Evolutionary conservation across 1,139 yeast genomes (phyloP).

Genomic region (Kodamaea sp.): DNA sequence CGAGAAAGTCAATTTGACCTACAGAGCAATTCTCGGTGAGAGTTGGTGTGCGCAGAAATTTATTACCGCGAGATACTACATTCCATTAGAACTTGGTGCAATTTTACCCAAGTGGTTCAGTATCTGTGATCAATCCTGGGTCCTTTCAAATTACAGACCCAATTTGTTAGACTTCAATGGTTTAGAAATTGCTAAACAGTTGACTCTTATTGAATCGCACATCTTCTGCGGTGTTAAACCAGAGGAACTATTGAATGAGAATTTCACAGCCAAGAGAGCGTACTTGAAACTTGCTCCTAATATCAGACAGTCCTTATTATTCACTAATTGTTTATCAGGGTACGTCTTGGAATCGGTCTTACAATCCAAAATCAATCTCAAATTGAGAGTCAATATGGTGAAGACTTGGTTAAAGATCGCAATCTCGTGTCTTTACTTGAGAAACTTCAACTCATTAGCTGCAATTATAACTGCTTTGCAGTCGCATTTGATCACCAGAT

Average conservation of each 20-base stretch:
- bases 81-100: slow-evolving; percentile 28
- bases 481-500: slow-evolving; percentile 73
- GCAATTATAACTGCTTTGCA: slow-evolving; percentile 85
- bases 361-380: slow-evolving; percentile 49
- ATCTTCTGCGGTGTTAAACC: slow-evolving; percentile 69
- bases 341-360: slow-evolving; percentile 81
- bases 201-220: slow-evolving; percentile 76
- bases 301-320: slow-evolving; percentile 64
- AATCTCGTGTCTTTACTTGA: slow-evolving; percentile 72
- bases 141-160: slow-evolving; percentile 48
- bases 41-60: slow-evolving; percentile 46
- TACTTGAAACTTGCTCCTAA: slow-evolving; percentile 70
- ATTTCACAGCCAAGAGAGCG: slow-evolving; percentile 66
- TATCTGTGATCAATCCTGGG: slow-evolving; percentile 49
- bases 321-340: slow-evolving; percentile 78
- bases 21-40: slow-evolving; percentile 50
- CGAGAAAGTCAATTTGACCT: slow-evolving; percentile 48
- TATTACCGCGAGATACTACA: slow-evolving; percentile 28
- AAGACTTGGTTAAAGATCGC: slow-evolving; percentile 87
- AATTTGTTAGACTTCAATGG: slow-evolving; percentile 72
- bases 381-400: slow-evolving; percentile 58
- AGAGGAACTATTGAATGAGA: slow-evolving; percentile 73
- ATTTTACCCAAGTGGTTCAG: slow-evolving; percentile 40
- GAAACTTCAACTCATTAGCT: slow-evolving; percentile 87
- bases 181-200: slow-evolving; percentile 79